A percentile compares a stretch with the other conserved stretches of the same genome.
Conservation (phyloP, 805 yeast species). For the Pichia rugopelliculosa region DNA sequence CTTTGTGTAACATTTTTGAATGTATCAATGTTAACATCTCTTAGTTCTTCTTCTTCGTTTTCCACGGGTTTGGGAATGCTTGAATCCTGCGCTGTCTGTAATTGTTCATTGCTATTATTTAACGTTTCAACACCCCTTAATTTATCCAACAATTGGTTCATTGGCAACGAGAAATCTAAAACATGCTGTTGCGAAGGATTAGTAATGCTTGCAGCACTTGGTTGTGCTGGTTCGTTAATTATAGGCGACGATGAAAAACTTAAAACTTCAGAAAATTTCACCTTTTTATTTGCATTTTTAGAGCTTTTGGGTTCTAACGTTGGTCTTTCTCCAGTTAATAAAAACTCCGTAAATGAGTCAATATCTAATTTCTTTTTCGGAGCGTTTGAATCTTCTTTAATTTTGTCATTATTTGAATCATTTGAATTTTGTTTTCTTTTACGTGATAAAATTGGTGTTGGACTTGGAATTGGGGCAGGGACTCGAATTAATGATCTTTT, state of each 20-base stretch:
- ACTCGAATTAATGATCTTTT: conserved; percentile 42
- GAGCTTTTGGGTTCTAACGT: conserved; percentile 27
- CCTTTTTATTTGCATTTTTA: conserved; percentile 45
- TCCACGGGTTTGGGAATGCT: conserved; percentile 23
- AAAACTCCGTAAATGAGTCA: conserved; percentile 77
- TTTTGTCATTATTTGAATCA: conserved; percentile 11
- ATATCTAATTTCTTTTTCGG: conserved; percentile 50
- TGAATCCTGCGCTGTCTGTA: conserved; percentile 17
- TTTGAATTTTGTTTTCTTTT: conserved; percentile 34
- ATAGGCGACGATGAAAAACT: conserved; percentile 28
- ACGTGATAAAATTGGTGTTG: conserved; percentile 66
- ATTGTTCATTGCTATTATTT: conserved; percentile 1
- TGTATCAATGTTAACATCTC: conserved; percentile 19
- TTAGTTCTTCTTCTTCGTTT: conserved; percentile 63
- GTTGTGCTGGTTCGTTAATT: conserved; percentile 7
- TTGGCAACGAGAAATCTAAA: conserved; percentile 60
- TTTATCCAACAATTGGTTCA: conserved; percentile 60
- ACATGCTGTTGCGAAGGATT: conserved; percentile 16
- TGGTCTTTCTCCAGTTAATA: conserved; percentile 75
- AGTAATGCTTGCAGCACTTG: neutral
- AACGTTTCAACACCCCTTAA: conserved; percentile 26
- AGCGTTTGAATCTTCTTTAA: neutral
- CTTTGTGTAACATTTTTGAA: conserved; percentile 12
- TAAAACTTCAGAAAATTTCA: conserved; percentile 65
- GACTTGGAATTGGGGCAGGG: conserved; percentile 67